These are phyloP conservation scores for Scalesia atractyloides DNA, from an alignment of 129 eudicot species.

Conservation along the genomic window DNA sequence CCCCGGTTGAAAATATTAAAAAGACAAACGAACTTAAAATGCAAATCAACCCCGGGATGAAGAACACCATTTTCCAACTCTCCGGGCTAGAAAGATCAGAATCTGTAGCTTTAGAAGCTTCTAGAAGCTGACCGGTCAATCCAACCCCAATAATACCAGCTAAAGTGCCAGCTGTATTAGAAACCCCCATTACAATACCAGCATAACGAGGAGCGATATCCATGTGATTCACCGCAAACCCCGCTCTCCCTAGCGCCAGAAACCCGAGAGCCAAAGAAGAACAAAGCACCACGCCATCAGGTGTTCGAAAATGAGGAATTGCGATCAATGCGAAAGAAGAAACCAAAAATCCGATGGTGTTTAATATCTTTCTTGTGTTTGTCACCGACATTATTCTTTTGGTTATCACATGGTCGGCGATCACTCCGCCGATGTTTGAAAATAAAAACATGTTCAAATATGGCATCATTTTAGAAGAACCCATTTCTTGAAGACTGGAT, in stretches of 20 bases:
- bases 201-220: constrained; percentile 93
- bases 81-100: constrained; percentile 69
- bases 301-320: constrained; percentile 71
- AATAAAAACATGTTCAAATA: constrained; percentile 87
- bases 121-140: constrained; percentile 82
- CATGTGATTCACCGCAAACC: constrained; percentile 95
- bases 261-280: constrained; percentile 87
- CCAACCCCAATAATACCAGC: constrained; percentile 91
- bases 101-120: constrained; percentile 71
- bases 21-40: constrained; percentile 65
- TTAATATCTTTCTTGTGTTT: constrained; percentile 68
- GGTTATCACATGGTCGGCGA: constrained; percentile 83
- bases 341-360: constrained; percentile 71
- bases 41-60: constrained; percentile 77
- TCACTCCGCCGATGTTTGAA: constrained; percentile 88
- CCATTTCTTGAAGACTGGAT: constrained; percentile 91
- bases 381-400: constrained; percentile 72
- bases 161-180: constrained; percentile 90
- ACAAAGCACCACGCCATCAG: constrained; percentile 77
- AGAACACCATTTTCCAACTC: constrained; percentile 79
- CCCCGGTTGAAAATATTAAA: constrained; percentile 74
- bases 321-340: constrained; percentile 80
- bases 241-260: constrained; percentile 90
- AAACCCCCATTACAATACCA: constrained; percentile 92
- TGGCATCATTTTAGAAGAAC: constrained; percentile 97